Evolutionary conservation across 2,329 filamentous ascomycete species (phyloP).

Genomic region (Amauroascus verrucosus): DNA sequence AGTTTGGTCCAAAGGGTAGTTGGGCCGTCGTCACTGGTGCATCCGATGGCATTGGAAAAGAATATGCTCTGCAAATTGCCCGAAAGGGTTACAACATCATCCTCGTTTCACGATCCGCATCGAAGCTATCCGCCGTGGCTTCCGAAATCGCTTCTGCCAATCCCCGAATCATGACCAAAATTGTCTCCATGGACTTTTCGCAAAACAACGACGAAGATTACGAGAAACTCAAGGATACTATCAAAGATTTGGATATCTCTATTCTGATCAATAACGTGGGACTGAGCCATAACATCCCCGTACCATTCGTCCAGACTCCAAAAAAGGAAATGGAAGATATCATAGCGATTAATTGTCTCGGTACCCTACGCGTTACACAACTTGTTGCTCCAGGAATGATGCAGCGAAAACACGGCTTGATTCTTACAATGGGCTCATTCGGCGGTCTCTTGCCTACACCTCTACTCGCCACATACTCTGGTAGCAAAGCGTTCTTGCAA

Average conservation of each 20-base stretch:
- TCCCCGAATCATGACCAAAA: constrained; percentile 60
- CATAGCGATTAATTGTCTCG: constrained; percentile 88
- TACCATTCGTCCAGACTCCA: constrained; percentile 71
- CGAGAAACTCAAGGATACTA: constrained; percentile 55
- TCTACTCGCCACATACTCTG: constrained; percentile 88
- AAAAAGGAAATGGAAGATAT: constrained; percentile 77
- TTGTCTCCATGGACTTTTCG: constrained; percentile 84
- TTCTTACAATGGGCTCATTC: constrained; percentile 96
- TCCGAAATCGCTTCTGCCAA: constrained; percentile 60
- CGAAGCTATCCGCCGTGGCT: constrained; percentile 72
- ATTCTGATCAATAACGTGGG: constrained; percentile 97
- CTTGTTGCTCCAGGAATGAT: constrained; percentile 76
- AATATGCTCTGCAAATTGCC: constrained; percentile 84
- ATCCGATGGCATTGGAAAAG: constrained; percentile 92
- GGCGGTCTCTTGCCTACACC: constrained; percentile 87
- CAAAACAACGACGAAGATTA: constrained; percentile 72
- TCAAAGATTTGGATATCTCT: constrained; percentile 66
- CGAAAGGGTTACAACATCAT: constrained; percentile 88
- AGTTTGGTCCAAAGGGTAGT: constrained; percentile 80
- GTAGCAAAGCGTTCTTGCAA: constrained; percentile 95
- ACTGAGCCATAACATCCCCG: constrained; percentile 84
- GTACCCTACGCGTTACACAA: constrained; percentile 79
- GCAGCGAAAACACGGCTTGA: constrained; percentile 71
- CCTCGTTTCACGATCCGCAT: constrained; percentile 88
- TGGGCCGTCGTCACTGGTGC: constrained; percentile 94